phyloP scores from a whole-genome alignment of 176 grass and related monocot genomes.

The Musa acuminata region DNA sequence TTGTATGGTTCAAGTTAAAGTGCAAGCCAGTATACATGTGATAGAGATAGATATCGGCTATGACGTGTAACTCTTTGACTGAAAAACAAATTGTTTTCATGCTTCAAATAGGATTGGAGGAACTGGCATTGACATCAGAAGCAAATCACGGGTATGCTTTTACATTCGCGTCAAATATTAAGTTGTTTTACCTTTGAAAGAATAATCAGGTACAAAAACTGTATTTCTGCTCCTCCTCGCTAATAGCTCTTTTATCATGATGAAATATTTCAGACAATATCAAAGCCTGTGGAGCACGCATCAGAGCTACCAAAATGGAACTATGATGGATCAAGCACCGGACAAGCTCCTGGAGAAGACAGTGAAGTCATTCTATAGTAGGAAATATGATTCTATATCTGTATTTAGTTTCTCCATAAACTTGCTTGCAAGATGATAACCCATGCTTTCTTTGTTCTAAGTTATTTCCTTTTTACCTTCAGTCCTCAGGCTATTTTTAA shows the following conservation, averaged over 20 bases:
- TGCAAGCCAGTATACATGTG: background rate
- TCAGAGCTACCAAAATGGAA: constrained; percentile 97
- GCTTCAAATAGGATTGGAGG: constrained; percentile 72
- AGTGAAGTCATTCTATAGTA: constrained; percentile 99
- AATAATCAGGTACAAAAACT: too few species aligned
- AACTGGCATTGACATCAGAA: constrained; percentile 86
- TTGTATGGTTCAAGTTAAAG: too few species aligned
- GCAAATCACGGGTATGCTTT: constrained; percentile 80
- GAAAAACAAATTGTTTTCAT: constrained; percentile 4
- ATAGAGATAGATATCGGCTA: background rate
- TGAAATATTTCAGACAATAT: constrained; percentile 46
- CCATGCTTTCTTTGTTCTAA: background rate
- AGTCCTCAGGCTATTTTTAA: constrained; percentile 97
- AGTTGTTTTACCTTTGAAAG: too few species aligned
- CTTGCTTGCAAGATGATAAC: background rate
- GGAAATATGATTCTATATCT: too few species aligned
- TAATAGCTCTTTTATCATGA: constrained; percentile 1
- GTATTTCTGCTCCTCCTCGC: background rate
- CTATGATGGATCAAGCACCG: constrained; percentile 97
- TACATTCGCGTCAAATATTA: background rate
- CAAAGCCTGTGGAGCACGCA: constrained; percentile 69
- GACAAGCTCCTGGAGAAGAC: constrained; percentile 93
- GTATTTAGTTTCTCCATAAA: too few species aligned
- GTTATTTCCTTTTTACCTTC: constrained; percentile 17
- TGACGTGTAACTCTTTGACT: background rate